A percentile compares a stretch with the other conserved stretches of the same genome.
Evolutionary conservation across 129 eudicot species (phyloP).

Genomic region (Dittrichia graveolens): DNA sequence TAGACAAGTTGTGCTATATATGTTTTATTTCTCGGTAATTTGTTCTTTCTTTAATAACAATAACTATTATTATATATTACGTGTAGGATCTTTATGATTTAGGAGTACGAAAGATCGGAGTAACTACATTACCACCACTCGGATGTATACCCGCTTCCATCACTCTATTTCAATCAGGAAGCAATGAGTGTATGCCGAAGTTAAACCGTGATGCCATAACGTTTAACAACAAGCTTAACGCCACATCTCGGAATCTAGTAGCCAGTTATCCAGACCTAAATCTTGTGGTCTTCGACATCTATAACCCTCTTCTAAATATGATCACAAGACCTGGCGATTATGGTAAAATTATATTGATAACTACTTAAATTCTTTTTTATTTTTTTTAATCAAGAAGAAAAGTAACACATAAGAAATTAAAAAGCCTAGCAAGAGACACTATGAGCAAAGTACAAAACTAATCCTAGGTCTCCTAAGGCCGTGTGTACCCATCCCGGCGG

Average conservation of each 20-base stretch:
- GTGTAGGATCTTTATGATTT: conserved; percentile 53
- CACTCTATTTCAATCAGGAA: conserved; percentile 58
- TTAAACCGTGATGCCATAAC: conserved; percentile 56
- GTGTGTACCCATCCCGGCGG: too few relatives aligned
- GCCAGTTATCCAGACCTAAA: conserved; percentile 48
- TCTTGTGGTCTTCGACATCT: conserved; percentile 74
- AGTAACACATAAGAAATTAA: too few relatives aligned
- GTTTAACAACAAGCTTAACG: conserved; percentile 63
- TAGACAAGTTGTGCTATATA: too few relatives aligned
- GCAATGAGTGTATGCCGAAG: conserved; percentile 55
- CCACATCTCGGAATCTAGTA: conserved; percentile 46
- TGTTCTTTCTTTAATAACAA: too few relatives aligned
- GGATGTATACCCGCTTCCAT: conserved; percentile 87
- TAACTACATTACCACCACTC: conserved; percentile 64
- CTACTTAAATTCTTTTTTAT: too few relatives aligned
- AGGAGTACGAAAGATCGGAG: conserved; percentile 75
- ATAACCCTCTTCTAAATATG: conserved; percentile 62
- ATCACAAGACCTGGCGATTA: conserved; percentile 47
- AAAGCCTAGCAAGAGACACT: too few relatives aligned
- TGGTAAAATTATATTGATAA: too few relatives aligned
- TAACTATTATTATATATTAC: neutral
- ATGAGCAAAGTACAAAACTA: too few relatives aligned
- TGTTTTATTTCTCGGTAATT: too few relatives aligned
- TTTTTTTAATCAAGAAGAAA: too few relatives aligned
- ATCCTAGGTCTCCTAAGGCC: too few relatives aligned